Evolutionary conservation across 805 yeast genomes (phyloP), one percentile per base, ranked within the genome.

Genomic region (Brettanomyces sp.): DNA sequence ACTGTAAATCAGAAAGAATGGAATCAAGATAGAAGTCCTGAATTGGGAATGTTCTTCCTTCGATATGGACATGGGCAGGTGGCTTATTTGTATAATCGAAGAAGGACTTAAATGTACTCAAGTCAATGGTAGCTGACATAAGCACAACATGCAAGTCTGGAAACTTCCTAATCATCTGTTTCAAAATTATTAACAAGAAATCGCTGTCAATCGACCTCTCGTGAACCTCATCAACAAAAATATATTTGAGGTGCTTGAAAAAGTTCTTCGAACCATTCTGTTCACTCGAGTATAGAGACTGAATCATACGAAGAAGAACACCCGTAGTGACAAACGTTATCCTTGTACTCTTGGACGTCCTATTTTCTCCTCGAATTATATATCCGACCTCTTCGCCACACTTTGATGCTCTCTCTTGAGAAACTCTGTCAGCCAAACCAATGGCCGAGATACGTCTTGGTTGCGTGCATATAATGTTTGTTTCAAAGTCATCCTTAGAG

Each of bases 361-460:
- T 84, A 54, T 85, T 82, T 44, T 88, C 96, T 47, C 98, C 98
- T 65, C 97, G 73, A 40, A 91, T 91, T 9, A 85, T 73, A 59
- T 88, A 91, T 0, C 98, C 98, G 7, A 85, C 82, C 60, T 90
- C 95, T 23, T 71, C 69, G 4, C 95, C 95, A 7, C 81, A 69
- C 14, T 54, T 57, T 24, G 66, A 73, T 42, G 77, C 72, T 52
- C 97, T 74, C 59, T 91, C 99, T 8, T 81, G 87, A 1, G 96
- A 79, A 5, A 91, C 87, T 59, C 99, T 77, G 49, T 90, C 95
- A 0, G 97, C 96, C 46, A 91, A 72, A 2, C 97, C 96, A 62
- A 91, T 85, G 0, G 97, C 88, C 1, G 97, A 87, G 46, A 91
- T 90, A 71, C 98, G 82, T 64, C 99, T 76, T 3, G 99, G 99